Conservation (phyloP, 805 yeast genomes). For the Saccharomyces paradoxus region DNA sequence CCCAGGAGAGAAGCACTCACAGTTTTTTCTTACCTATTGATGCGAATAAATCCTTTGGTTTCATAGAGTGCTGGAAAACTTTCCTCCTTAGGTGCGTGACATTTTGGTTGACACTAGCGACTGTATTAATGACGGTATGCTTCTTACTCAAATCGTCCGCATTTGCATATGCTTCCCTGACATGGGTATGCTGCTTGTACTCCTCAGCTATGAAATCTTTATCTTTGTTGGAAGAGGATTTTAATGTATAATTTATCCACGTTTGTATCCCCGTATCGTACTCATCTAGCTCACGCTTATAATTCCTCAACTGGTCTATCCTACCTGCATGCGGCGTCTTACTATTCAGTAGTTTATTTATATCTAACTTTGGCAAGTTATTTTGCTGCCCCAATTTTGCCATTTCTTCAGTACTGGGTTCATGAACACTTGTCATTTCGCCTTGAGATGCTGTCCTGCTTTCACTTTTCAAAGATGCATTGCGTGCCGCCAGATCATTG, state of each 20-base stretch:
- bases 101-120: slow-evolving; percentile 37
- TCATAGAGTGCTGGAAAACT: slow-evolving; percentile 44
- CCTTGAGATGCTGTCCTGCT: background rate
- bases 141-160: slow-evolving; percentile 39
- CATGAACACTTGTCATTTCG: slow-evolving; percentile 6
- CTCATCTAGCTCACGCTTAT: slow-evolving; percentile 34
- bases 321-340: slow-evolving; percentile 18
- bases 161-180: slow-evolving; percentile 57
- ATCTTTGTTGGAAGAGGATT: slow-evolving; percentile 25
- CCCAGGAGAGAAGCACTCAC: slow-evolving; percentile 12
- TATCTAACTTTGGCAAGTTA: slow-evolving; percentile 35
- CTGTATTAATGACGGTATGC: slow-evolving; percentile 35
- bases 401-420: slow-evolving; percentile 14
- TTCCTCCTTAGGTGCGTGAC: slow-evolving; percentile 45
- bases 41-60: slow-evolving; percentile 44
- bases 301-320: slow-evolving; percentile 16
- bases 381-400: slow-evolving; percentile 32
- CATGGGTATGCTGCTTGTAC: slow-evolving; percentile 41
- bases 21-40: slow-evolving; percentile 46
- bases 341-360: slow-evolving; percentile 33
- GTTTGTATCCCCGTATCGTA: slow-evolving; percentile 51
- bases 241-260: slow-evolving; percentile 40
- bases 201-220: slow-evolving; percentile 29
- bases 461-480: background rate
- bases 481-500: background rate